Percentiles rank a stretch among this genome's conserved stretches.
Evolutionary conservation across 2,329 filamentous ascomycete genomes (phyloP).

Genomic region (Curvularia verruculosa): DNA sequence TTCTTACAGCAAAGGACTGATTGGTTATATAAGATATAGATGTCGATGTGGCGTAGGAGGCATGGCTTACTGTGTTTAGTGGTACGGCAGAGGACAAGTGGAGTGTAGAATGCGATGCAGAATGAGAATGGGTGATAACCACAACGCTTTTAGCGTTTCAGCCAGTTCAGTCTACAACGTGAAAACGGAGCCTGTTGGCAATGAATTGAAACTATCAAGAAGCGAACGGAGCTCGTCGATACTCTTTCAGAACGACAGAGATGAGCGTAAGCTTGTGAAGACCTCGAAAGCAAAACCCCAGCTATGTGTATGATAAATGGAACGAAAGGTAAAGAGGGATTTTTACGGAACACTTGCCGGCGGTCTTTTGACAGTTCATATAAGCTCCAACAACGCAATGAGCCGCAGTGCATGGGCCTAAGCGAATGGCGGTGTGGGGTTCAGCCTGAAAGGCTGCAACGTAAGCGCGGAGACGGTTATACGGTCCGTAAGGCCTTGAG

Average conservation of each 20-base stretch:
- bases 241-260: constrained; percentile 5
- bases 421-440: constrained; percentile 43
- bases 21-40: constrained; percentile 33
- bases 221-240: constrained; percentile 15
- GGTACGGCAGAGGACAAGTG: constrained; percentile 21
- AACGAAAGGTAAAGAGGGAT: constrained; percentile 12
- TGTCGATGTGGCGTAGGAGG: constrained; percentile 29
- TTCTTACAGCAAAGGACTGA: constrained; percentile 23
- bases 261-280: constrained; percentile 7
- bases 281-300: constrained; percentile 8
- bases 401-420: constrained; percentile 42
- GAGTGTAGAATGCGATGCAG: constrained; percentile 16
- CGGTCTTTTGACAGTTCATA: constrained; percentile 27
- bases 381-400: constrained; percentile 30
- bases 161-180: constrained; percentile 10
- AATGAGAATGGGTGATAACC: constrained; percentile 15
- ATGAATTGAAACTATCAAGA: constrained; percentile 5
- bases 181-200: constrained; percentile 9
- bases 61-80: constrained; percentile 40
- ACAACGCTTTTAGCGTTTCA: constrained; percentile 14
- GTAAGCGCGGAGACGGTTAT: constrained; percentile 38
- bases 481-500: constrained; percentile 44
- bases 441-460: constrained; percentile 30
- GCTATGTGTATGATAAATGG: constrained; percentile 5
- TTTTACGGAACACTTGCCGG: constrained; percentile 15